A percentile compares a stretch with the other conserved stretches of the same genome.
phyloP scores from a whole-genome alignment of 2,329 filamentous ascomycete species.

The Ilyonectria mors-panacis region DNA sequence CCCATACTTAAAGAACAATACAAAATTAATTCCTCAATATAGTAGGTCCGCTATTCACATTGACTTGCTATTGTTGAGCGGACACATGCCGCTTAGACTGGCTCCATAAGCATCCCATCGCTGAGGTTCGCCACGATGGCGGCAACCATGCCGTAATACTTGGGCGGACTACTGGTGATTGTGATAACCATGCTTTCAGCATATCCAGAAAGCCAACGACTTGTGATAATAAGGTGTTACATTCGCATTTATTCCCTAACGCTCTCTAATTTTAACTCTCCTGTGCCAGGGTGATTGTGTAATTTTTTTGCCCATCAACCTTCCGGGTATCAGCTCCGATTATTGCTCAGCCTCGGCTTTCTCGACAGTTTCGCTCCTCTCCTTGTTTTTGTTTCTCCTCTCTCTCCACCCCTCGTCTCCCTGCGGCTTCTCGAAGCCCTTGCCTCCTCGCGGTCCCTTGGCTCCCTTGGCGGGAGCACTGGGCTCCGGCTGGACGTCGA shows the following conservation, averaged over 20 bases:
- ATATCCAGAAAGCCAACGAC: not conserved
- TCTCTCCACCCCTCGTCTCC: conserved; percentile 17
- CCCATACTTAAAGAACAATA: not conserved
- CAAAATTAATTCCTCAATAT: not conserved
- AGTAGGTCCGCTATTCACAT: not conserved
- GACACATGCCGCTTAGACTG: not conserved
- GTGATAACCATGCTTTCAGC: no score
- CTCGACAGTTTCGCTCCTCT: conserved; percentile 22
- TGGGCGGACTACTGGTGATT: no score
- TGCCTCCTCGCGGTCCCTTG: conserved; percentile 8
- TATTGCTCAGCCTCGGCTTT: conserved; percentile 25
- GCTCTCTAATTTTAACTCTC: not conserved
- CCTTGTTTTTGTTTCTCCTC: conserved; percentile 34
- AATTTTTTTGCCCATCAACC: not conserved
- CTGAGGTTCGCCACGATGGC: no score
- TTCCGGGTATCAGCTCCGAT: conserved; percentile 16
- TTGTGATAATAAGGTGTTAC: not conserved
- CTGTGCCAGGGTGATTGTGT: not conserved
- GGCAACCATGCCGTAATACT: no score
- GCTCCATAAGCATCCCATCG: not conserved
- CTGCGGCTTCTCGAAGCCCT: conserved; percentile 24
- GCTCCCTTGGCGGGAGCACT: conserved; percentile 36
- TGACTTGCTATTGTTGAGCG: not conserved
- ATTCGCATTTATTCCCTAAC: not conserved
- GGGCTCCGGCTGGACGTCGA: conserved; percentile 46